Evolutionary conservation across 1,284 basidiomycete species (phyloP), one percentile per base, ranked within the genome.

Genomic region (Farysia itapuensis): DNA sequence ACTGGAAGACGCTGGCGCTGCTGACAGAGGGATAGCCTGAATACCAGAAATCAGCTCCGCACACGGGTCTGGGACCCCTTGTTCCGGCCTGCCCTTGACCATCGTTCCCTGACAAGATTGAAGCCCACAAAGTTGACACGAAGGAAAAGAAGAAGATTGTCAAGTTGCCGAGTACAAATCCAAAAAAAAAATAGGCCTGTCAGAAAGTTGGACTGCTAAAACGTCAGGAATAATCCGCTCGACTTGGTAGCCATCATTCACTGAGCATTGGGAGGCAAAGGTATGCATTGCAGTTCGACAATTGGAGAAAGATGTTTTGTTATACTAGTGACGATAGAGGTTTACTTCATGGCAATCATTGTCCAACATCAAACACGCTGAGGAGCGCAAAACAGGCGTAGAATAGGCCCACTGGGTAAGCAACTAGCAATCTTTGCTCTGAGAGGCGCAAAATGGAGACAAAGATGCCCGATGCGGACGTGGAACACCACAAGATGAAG

Each of bases 401-500:
- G 35, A 75, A 72, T 25, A 76, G 56, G 2, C 67, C 72, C 15
- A 76, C 64, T 2, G 74, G 74, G 43, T 76, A 76, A 8, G 72
- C 74, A 13, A 76, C 72, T 7, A 76, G 50, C 21, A 76, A 51
- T 12, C 74, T 64, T 47, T 76, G 74, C 37, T 76, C 72, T 36
- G 66, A 67, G 26, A 76, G 50, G 12, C 70, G 46, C 1, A 75
- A 47, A 25, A 76, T 71, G 7, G 70, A 73, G 18, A 74, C 72
- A 50, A 76, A 76, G 36, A 76, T 76, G 47, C 74, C 74, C 8
- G 72, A 75, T 3, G 74, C 73, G 18, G 70, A 70, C 11, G 65
- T 70, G 11, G 66, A 68, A 18, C 66, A 74, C 74, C 74, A 76
- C 19, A 76, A 53, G 26, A 76, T 76, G 45, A 73, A 73, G 21